Base-by-base conservation (phyloP, 2,329 filamentous ascomycete species). In the Ophiocordyceps polyrhachis-furcata region DNA sequence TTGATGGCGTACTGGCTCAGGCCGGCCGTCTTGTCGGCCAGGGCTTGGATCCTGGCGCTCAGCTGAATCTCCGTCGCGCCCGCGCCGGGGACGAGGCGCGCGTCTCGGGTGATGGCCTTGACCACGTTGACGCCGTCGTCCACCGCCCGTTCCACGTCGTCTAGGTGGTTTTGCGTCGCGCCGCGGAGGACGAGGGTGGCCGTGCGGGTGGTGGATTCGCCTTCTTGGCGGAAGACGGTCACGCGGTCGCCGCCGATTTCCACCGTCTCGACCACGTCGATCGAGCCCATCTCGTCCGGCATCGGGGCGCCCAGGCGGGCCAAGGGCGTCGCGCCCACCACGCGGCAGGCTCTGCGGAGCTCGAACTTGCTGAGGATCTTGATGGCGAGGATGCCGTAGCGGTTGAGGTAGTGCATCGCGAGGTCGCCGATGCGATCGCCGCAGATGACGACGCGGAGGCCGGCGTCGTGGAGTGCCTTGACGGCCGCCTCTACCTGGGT, bases 311-410 rank as follows among this genome's bases (percentile, higher is more conserved):
- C 91, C 42, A 98, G 73, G 55, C 91, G 82, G 44, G 93, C 93
- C 49, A 98, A 74, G n/a, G 91, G 91, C 14, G 91, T 95, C 46
- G 91, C 91, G 50, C 89, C 89, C 44, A 96, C 89, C 21, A 98
- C 91, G 50, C 91, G 82, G 73, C 93, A 98, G 56, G 96, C 71
- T 57, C 91, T 78, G 54, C 91, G 81, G 49, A 98, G 78, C 67
- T 98, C 91, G 58, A 96, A 98, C 67, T 98, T 98, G 68, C 87
- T 94, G 56, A 96, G 78, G 53, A 98, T 81, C 66, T 94, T 93
- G 71, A 98, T 89, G 58, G 91, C 80, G 42, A 98, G 77, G 52
- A 98, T 96, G 60, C 85, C 87, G 66, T 83, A 94, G 56, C 89
- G 84, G 76, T 98, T 95, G 51, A 98, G 81, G 69, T 95, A 98